phyloP scores from a whole-genome alignment of 202 grass and related monocot species.

The Eragrostis tef region DNA sequence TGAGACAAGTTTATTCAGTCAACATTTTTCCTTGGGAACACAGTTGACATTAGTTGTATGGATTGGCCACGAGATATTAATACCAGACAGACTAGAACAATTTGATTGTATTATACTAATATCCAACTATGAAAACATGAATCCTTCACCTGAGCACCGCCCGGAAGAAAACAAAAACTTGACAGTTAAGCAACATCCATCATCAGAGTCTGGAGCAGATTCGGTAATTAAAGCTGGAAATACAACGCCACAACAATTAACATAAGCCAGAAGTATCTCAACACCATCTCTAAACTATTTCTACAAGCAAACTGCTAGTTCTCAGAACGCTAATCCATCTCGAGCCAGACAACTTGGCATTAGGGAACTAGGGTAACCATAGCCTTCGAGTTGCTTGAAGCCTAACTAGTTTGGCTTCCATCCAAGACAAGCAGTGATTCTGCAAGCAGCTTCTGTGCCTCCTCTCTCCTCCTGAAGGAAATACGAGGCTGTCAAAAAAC shows the following conservation, averaged over 20 bases:
- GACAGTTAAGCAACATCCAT: background rate
- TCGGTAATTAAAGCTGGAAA: constrained; percentile 19
- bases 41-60: background rate
- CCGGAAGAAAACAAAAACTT: background rate
- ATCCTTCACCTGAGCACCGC: background rate
- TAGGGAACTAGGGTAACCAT: background rate
- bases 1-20: background rate
- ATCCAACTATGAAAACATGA: background rate
- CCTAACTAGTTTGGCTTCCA: constrained; percentile 50
- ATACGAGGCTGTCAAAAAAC: background rate
- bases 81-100: background rate
- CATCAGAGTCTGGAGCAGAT: background rate
- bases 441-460: constrained; percentile 73
- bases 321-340: background rate
- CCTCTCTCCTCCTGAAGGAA: constrained; percentile 78
- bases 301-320: background rate
- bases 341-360: background rate
- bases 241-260: background rate
- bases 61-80: background rate
- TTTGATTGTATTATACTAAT: background rate
- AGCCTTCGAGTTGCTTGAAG: constrained; percentile 20
- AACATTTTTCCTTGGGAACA: background rate
- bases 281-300: background rate
- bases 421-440: constrained; percentile 71
- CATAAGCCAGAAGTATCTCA: constrained; percentile 20